phyloP scores from a whole-genome alignment of 208 protist genomes.

The Trypanosoma rangeli region DNA sequence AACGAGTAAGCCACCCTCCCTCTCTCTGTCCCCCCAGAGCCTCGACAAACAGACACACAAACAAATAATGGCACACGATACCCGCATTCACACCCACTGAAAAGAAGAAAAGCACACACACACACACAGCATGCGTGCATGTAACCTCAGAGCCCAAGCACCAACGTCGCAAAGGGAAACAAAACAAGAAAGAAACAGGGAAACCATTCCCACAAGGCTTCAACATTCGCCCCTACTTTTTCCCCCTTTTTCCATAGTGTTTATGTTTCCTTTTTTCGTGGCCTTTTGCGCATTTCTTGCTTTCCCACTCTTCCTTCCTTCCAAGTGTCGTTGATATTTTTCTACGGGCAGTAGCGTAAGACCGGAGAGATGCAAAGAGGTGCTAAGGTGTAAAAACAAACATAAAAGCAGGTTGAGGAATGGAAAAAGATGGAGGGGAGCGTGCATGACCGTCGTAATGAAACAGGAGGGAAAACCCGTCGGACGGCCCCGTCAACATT shows the following conservation, averaged over 20 bases:
- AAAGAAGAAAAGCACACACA: background rate
- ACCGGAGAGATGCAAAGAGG: background rate
- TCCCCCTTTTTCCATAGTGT: background rate
- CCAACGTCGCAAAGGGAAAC: background rate
- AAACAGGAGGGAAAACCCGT: slow-evolving; percentile 44
- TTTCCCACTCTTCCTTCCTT: background rate
- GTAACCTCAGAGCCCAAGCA: background rate
- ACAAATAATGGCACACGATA: no score
- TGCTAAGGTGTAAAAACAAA: background rate
- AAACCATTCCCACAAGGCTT: background rate
- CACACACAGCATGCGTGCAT: background rate
- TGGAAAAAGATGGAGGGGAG: background rate
- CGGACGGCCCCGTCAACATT: slow-evolving; percentile 57
- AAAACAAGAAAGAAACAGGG: background rate
- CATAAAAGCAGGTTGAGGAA: background rate
- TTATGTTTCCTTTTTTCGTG: slow-evolving; percentile 2
- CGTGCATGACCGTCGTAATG: background rate
- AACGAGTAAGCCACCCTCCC: no score
- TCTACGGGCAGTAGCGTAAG: background rate
- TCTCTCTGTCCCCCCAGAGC: no score
- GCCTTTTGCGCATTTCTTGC: slow-evolving; percentile 2
- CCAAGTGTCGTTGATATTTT: background rate
- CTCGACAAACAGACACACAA: no score
- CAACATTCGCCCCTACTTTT: background rate
- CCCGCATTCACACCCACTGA: no score